Percentiles rank a stretch among this genome's conserved stretches.
These are phyloP conservation scores for Colletotrichum trifolii DNA, from an alignment of 2,329 filamentous ascomycete genomes.

Conservation along the genomic window DNA sequence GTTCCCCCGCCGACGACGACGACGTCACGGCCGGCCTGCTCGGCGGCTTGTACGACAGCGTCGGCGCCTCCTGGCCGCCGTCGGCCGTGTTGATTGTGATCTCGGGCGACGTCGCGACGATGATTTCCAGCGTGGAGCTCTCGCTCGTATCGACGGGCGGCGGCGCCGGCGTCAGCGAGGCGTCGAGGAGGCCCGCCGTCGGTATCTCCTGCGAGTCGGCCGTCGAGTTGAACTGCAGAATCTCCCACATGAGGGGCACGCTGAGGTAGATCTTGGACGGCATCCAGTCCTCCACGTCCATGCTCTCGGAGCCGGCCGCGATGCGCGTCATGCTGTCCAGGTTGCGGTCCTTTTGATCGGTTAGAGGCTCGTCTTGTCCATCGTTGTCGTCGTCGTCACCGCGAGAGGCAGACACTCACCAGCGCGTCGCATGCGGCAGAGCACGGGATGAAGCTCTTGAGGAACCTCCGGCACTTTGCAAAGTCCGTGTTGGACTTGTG, in stretches of 20 bases:
- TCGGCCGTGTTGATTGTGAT: constrained; percentile 63
- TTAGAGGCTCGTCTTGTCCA: not conserved
- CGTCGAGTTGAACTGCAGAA: constrained; percentile 59
- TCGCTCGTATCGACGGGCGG: constrained; percentile 48
- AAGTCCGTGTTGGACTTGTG: constrained; percentile 64
- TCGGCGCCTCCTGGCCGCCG: constrained; percentile 61
- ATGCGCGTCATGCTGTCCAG: constrained; percentile 61
- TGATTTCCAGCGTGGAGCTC: constrained; percentile 57
- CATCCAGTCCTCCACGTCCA: constrained; percentile 63
- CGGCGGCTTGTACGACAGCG: constrained; percentile 50
- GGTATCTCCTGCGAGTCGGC: constrained; percentile 49
- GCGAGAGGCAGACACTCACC: constrained; percentile 46
- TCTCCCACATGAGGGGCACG: constrained; percentile 64
- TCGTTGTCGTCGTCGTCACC: not conserved
- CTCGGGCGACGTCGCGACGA: constrained; percentile 62
- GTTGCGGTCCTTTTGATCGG: constrained; percentile 55
- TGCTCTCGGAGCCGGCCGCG: constrained; percentile 58
- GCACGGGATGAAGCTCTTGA: constrained; percentile 59
- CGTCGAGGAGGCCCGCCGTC: constrained; percentile 53
- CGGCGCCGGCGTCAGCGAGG: constrained; percentile 50
- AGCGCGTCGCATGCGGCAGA: constrained; percentile 58
- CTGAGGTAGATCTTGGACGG: constrained; percentile 64
- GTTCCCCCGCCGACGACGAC: not conserved
- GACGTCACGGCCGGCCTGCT: constrained; percentile 42
- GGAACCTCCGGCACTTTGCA: constrained; percentile 60